Conservation (phyloP, 202 grass and related monocot genomes). For the Bolboschoenoplectus hybrid region DNA sequence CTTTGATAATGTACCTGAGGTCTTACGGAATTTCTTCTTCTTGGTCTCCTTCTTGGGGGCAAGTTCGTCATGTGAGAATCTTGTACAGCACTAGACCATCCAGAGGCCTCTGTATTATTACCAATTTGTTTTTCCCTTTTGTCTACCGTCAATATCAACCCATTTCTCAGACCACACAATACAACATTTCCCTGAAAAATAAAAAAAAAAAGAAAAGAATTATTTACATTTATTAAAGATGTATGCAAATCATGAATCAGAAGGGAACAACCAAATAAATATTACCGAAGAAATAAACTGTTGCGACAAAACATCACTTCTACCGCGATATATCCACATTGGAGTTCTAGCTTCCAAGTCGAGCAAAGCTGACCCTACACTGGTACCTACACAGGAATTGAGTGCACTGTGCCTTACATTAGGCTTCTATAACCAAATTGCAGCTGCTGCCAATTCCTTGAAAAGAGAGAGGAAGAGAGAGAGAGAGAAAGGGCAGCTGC, state of each 20-base stretch:
- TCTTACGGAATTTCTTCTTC: slow-evolving; percentile 10
- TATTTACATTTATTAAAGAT: slow-evolving; percentile 18
- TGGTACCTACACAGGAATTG: slow-evolving; percentile 57
- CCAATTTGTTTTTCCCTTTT: slow-evolving; percentile 54
- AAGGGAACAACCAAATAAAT: slow-evolving; percentile 32
- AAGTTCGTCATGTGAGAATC: background rate
- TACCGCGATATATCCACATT: slow-evolving; percentile 51
- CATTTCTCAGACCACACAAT: slow-evolving; percentile 80
- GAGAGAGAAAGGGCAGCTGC: background rate
- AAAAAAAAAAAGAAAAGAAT: slow-evolving; percentile 40
- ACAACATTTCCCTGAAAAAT: slow-evolving; percentile 81
- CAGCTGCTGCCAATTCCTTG: background rate
- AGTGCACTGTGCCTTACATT: slow-evolving; percentile 4
- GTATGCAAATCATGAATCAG: slow-evolving; percentile 27
- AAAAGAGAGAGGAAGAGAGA: slow-evolving; percentile 15
- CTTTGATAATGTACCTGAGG: background rate
- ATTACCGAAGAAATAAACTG: slow-evolving; percentile 75
- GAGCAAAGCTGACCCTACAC: slow-evolving; percentile 53
- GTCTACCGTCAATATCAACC: slow-evolving; percentile 62
- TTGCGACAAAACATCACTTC: slow-evolving; percentile 78
- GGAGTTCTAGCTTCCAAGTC: slow-evolving; percentile 64
- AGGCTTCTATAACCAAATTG: background rate
- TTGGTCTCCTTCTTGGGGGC: slow-evolving; percentile 7
- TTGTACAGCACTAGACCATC: slow-evolving; percentile 36
- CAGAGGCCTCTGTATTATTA: slow-evolving; percentile 41